These are phyloP conservation scores for Aspergillus sparsus DNA, from an alignment of 495 filamentous ascomycete genomes.

Conservation along the genomic window DNA sequence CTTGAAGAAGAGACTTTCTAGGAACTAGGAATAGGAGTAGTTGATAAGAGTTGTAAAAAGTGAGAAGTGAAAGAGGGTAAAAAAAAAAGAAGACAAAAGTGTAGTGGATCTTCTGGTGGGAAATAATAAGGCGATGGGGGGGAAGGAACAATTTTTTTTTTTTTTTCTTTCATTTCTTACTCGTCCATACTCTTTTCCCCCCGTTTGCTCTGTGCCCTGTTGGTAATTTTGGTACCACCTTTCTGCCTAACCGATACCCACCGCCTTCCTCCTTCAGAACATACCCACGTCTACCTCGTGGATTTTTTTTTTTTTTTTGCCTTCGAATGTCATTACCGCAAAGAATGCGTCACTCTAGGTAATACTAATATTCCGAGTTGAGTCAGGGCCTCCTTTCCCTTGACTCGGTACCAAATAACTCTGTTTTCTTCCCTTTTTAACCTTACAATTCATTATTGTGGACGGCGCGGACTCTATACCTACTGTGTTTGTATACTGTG, in stretches of 20 bases:
- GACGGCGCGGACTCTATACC: no score
- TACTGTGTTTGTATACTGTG: no score
- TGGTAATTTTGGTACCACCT: conserved; percentile 29
- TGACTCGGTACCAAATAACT: neutral
- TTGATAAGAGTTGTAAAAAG: conserved; percentile 16
- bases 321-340: neutral
- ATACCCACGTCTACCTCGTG: conserved; percentile 13
- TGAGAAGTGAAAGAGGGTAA: conserved; percentile 33
- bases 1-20: conserved; percentile 32
- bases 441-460: neutral
- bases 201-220: conserved; percentile 20
- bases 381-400: neutral
- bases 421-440: neutral
- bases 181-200: conserved; percentile 14
- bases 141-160: conserved; percentile 45
- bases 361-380: neutral
- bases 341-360: neutral
- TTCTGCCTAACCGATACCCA: conserved; percentile 25
- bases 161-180: conserved; percentile 18
- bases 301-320: conserved; percentile 13
- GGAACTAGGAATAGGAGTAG: conserved; percentile 31
- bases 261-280: conserved; percentile 23
- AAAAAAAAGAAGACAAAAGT: conserved; percentile 25
- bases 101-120: conserved; percentile 33
- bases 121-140: conserved; percentile 40